Base-by-base conservation (phyloP, 2,329 filamentous ascomycete genomes). In the Neofusicoccum kwambonambiense region DNA sequence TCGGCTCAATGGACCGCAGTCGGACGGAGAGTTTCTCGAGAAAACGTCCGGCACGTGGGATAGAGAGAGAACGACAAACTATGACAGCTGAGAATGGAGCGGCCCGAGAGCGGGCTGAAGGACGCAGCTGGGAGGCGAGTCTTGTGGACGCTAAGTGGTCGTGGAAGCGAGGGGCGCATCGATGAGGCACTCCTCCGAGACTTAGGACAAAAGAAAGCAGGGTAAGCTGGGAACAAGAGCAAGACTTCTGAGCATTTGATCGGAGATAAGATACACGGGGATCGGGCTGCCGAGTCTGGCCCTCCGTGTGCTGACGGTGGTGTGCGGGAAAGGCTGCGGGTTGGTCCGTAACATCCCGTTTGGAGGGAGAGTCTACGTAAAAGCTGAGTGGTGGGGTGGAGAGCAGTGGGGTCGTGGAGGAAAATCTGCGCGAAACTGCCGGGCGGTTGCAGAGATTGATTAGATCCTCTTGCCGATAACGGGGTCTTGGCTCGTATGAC, bases 181-280 rank as follows among this genome's bases (percentile, higher is more conserved):
- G 6, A 19, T 15, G 35, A 22, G 41, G 42, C n/a, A 17, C 3
- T n/a, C n/a, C 11, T 15, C 41, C 56, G 42, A 47, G 31, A 8
- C 22, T 37, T 12, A 11, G 8, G 19, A 22, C 56, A 47, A 22
- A 8, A 17, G 50, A 60, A 60, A 60, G 56, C 56, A 34, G 56
- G 39, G 42, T 19, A 42, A 13, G 37, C 1, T 15, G 41, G 56
- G 27, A 34, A 37, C 12, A 60, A 22, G 11, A 35, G 56, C 15
- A 60, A 35, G 27, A 19, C 11, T 13, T 13, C 27, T 22, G 39
- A 22, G 17, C 15, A 44, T 17, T 22, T 35, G 56, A 60, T 60
- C 56, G 56, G 56, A 60, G 56, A 60, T 60, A 60, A 60, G 56
- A 60, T 60, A 13, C 42, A 47, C 5, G 9, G 35, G 9, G 41